These are phyloP conservation scores for Bruguiera hainesii DNA, from an alignment of 441 rosid genomes.

Conservation along the genomic window DNA sequence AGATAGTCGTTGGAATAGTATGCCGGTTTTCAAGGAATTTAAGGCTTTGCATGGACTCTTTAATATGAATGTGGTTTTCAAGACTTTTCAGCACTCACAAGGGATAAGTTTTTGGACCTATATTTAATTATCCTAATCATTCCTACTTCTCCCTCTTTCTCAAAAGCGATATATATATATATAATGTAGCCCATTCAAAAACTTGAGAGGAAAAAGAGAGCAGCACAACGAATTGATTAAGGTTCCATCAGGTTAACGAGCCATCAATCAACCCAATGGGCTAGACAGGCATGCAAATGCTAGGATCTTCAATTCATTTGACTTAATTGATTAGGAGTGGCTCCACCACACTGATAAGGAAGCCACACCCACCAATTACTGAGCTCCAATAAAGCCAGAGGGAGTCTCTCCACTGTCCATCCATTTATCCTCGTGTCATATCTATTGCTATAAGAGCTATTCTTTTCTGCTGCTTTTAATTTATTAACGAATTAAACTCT, in stretches of 20 bases:
- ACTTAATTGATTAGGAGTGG: not conserved
- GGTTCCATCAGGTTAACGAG: no score
- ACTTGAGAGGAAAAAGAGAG: constrained; percentile 6
- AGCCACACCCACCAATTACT: constrained; percentile 25
- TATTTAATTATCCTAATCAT: constrained; percentile 21
- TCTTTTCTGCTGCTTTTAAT: constrained; percentile 11
- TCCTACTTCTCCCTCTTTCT: constrained; percentile 25
- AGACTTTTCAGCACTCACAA: constrained; percentile 5
- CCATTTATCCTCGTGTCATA: constrained; percentile 26
- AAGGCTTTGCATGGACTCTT: constrained; percentile 29
- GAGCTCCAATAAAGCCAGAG: constrained; percentile 31
- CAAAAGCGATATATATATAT: constrained; percentile 3
- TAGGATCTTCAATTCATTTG: no score
- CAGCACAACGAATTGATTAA: no score
- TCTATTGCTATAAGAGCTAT: constrained; percentile 10
- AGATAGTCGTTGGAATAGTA: constrained; percentile 32
- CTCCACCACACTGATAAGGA: constrained; percentile 19
- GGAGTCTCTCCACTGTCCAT: constrained; percentile 19
- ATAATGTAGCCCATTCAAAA: not conserved
- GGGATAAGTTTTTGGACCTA: constrained; percentile 30
- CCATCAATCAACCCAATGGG: no score
- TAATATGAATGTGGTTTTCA: not conserved
- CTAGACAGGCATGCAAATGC: no score
- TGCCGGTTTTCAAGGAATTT: constrained; percentile 21
- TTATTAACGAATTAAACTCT: not conserved